Percentiles rank a stretch among this genome's conserved stretches.
Conservation (phyloP, 208 protist species). For the Acanthamoeba sp. region DNA sequence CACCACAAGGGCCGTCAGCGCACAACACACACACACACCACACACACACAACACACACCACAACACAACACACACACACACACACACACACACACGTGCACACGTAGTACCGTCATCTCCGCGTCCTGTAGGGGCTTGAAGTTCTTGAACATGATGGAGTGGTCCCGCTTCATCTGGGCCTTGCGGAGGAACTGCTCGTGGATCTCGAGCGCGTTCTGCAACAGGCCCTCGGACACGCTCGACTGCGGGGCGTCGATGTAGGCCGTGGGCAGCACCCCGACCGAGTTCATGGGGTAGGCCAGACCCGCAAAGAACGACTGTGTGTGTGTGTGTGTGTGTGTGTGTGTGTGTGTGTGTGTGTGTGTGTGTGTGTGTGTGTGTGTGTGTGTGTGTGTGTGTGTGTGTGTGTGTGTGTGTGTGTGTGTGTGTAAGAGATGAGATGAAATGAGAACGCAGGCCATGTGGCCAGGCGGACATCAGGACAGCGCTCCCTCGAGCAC, state of each 20-base stretch:
- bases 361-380: too few relatives aligned
- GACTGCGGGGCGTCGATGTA: slow-evolving; percentile 43
- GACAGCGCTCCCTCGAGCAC: too few relatives aligned
- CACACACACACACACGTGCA: neutral
- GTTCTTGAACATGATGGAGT: slow-evolving; percentile 72
- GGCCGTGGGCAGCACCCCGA: slow-evolving; percentile 81
- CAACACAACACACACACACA: neutral
- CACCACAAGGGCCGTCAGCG: neutral
- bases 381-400: too few relatives aligned
- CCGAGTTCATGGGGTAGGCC: slow-evolving; percentile 84
- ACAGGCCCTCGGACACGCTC: slow-evolving; percentile 40
- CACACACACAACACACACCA: neutral
- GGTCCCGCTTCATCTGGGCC: slow-evolving; percentile 60
- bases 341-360: too few relatives aligned
- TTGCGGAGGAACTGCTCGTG: slow-evolving; percentile 78
- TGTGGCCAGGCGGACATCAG: too few relatives aligned
- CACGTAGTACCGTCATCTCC: neutral
- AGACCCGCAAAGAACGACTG: slow-evolving; percentile 79
- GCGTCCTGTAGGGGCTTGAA: slow-evolving; percentile 62
- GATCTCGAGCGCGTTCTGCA: slow-evolving; percentile 84
- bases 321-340: too few relatives aligned
- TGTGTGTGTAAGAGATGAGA: too few relatives aligned
- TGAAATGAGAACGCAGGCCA: too few relatives aligned
- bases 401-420: too few relatives aligned
- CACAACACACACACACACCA: neutral